Conservation (phyloP, 164 flowering plant genomes). For the Saururus chinensis region DNA sequence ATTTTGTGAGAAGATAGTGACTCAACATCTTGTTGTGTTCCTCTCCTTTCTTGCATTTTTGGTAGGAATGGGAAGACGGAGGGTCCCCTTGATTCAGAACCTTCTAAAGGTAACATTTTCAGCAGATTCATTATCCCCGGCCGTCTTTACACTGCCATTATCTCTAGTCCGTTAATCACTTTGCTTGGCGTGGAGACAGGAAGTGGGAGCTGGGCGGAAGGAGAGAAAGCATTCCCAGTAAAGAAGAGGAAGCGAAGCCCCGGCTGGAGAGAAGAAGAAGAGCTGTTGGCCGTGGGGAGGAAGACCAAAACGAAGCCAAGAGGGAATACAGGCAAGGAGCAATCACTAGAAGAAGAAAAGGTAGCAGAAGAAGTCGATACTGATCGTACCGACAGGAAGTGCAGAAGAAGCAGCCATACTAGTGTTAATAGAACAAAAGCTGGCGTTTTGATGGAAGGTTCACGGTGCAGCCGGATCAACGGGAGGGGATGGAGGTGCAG, state of each 20-base stretch:
- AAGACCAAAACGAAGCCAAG: slow-evolving; percentile 2
- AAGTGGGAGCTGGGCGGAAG: slow-evolving; percentile 29
- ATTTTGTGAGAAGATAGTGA: no score
- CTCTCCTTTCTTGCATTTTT: not conserved
- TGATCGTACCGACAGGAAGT: slow-evolving; percentile 8
- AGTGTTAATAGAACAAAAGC: not conserved
- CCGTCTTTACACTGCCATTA: not conserved
- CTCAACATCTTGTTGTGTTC: not conserved
- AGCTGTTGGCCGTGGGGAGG: not conserved
- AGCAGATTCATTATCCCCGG: no score
- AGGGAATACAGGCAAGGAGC: not conserved
- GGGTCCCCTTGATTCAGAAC: not conserved
- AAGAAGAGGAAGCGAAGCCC: slow-evolving; percentile 48
- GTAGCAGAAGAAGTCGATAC: slow-evolving; percentile 6
- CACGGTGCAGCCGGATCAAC: slow-evolving; percentile 81
- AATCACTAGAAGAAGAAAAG: not conserved
- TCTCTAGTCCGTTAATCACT: not conserved
- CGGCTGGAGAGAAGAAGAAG: slow-evolving; percentile 7
- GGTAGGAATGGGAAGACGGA: not conserved
- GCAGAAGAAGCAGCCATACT: not conserved
- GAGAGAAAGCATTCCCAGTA: slow-evolving; percentile 29
- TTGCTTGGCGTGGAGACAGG: not conserved
- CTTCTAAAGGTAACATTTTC: not conserved
- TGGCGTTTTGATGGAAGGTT: slow-evolving; percentile 48
- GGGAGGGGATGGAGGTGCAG: slow-evolving; percentile 92